Conservation (phyloP, 1,284 basidiomycete species). For the Pisolithus thermaeus region DNA sequence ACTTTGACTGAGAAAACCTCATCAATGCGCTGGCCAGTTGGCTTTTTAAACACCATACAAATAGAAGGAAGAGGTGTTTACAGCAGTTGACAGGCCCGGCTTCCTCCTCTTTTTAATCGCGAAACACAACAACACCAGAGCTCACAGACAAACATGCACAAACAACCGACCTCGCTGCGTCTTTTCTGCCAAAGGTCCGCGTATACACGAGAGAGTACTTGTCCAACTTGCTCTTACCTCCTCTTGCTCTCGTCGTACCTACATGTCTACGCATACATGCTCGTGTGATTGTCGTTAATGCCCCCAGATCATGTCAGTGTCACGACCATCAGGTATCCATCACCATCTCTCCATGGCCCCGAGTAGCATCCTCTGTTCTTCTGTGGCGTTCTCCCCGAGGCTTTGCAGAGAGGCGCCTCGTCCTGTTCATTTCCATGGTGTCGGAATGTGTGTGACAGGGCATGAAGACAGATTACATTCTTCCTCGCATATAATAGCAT, state of each 20-base stretch:
- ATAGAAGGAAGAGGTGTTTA: conserved; percentile 34
- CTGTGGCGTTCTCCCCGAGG: background rate
- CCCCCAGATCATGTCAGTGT: no score
- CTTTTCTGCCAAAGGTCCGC: conserved; percentile 28
- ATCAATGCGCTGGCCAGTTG: conserved; percentile 21
- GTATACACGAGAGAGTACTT: no score
- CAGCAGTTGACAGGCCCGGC: conserved; percentile 41
- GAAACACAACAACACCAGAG: conserved; percentile 2
- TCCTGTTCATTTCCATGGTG: background rate
- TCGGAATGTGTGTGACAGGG: no score
- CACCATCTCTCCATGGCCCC: background rate
- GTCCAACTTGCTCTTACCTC: no score
- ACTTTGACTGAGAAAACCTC: conserved; percentile 34
- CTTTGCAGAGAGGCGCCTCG: background rate
- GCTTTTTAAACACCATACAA: conserved; percentile 39
- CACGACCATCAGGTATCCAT: background rate
- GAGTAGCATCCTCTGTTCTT: background rate
- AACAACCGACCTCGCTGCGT: conserved; percentile 16
- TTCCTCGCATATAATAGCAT: no score
- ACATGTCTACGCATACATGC: no score
- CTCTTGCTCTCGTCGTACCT: no score
- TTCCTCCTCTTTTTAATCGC: conserved; percentile 26
- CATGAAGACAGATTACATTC: no score
- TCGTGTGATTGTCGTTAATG: no score
- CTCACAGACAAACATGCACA: conserved; percentile 23